These are phyloP conservation scores for Fennellomyces sp. DNA, from an alignment of 371 early-diverging fungal species.

Conservation along the genomic window DNA sequence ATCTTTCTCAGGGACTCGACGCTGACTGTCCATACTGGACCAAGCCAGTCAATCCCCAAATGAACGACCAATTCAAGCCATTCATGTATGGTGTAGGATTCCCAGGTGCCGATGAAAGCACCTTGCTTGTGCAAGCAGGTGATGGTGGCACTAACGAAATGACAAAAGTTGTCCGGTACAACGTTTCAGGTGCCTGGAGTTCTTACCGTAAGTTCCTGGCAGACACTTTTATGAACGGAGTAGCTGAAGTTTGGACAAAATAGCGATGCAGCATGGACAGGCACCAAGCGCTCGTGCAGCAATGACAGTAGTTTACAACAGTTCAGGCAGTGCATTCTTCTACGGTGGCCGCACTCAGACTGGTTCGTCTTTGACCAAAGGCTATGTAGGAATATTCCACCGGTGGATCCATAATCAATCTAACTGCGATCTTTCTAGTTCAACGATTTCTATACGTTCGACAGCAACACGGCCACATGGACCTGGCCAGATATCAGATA, in stretches of 20 bases:
- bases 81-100: conserved; percentile 20
- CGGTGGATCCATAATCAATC: too few species aligned
- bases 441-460: conserved; percentile 20
- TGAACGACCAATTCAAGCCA: conserved; percentile 10
- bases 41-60: neutral
- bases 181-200: conserved; percentile 13
- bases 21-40: conserved; percentile 11
- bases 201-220: conserved; percentile 2
- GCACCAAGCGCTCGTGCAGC: conserved; percentile 11
- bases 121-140: conserved; percentile 17
- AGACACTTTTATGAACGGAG: neutral
- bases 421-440: conserved; percentile 7
- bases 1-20: conserved; percentile 8
- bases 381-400: conserved; percentile 9
- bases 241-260: neutral
- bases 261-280: conserved; percentile 7
- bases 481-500: conserved; percentile 18
- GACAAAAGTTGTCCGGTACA: conserved; percentile 5
- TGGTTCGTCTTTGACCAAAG: neutral
- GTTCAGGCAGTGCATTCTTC: conserved; percentile 16
- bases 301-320: conserved; percentile 16
- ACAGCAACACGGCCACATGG: conserved; percentile 10
- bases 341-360: conserved; percentile 13
- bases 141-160: conserved; percentile 9
- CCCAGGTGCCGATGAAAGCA: neutral